These are phyloP conservation scores for Volutella citrinella DNA, from an alignment of 2,329 filamentous ascomycete species.

Conservation along the genomic window DNA sequence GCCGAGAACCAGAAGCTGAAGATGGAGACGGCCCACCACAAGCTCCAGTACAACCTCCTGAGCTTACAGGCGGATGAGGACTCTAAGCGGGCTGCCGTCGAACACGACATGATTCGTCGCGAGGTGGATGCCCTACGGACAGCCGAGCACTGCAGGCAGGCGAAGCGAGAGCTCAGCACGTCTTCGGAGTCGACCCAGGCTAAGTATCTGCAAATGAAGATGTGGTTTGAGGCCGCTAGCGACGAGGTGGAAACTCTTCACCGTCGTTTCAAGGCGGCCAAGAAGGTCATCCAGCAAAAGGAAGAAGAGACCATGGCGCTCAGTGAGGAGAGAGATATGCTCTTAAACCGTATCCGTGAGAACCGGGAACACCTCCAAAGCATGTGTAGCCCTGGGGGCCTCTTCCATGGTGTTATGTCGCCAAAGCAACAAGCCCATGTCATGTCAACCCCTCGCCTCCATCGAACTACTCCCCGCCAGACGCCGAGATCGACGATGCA, in stretches of 20 bases:
- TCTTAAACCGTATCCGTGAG: constrained; percentile 81
- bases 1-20: constrained; percentile 61
- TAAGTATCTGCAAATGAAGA: constrained; percentile 61
- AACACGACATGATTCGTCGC: constrained; percentile 85
- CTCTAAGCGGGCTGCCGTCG: constrained; percentile 81
- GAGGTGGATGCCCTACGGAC: constrained; percentile 82
- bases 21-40: constrained; percentile 85
- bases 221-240: constrained; percentile 62
- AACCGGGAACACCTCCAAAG: constrained; percentile 84
- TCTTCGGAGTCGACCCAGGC: constrained; percentile 51
- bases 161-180: constrained; percentile 50
- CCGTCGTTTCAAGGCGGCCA: constrained; percentile 67
- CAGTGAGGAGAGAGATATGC: constrained; percentile 71
- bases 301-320: constrained; percentile 69
- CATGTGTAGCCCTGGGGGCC: constrained; percentile 71
- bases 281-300: constrained; percentile 74
- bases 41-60: constrained; percentile 83
- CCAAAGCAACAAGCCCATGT: constrained; percentile 45
- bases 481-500: constrained; percentile 43
- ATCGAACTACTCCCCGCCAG: constrained; percentile 48
- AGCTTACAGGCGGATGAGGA: constrained; percentile 82
- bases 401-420: constrained; percentile 60
- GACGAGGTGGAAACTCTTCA: constrained; percentile 63
- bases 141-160: constrained; percentile 66
- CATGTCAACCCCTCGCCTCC: constrained; percentile 42